These are phyloP conservation scores for Penicillium daleae DNA, from an alignment of 495 filamentous ascomycete species.

Conservation along the genomic window DNA sequence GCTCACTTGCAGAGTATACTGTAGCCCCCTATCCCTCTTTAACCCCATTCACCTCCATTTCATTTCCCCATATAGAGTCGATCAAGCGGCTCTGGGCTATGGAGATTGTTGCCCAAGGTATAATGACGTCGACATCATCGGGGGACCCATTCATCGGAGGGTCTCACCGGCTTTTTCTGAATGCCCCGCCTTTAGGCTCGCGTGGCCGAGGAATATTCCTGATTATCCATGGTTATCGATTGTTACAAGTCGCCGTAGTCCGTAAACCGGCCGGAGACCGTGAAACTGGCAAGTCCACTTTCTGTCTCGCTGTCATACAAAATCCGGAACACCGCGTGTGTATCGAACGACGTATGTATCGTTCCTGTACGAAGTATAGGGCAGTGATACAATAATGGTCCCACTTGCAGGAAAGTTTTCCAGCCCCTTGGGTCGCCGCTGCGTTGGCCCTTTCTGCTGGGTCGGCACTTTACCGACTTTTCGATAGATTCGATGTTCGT, in stretches of 20 bases:
- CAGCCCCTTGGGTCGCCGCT: conserved; percentile 31
- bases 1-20: neutral
- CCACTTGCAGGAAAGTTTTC: conserved; percentile 30
- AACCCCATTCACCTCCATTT: neutral
- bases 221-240: neutral
- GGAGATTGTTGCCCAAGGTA: conserved; percentile 24
- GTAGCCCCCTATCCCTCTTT: neutral
- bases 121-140: conserved; percentile 31
- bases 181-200: conserved; percentile 26
- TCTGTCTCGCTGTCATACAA: conserved; percentile 21
- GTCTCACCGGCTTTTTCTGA: conserved; percentile 36
- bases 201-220: conserved; percentile 19
- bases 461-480: conserved; percentile 37
- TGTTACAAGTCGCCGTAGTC: neutral
- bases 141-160: neutral
- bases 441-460: conserved; percentile 29
- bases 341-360: conserved; percentile 2
- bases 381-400: conserved; percentile 23
- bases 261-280: neutral
- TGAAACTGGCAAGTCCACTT: conserved; percentile 21
- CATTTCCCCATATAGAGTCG: neutral
- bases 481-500: conserved; percentile 28
- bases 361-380: conserved; percentile 14
- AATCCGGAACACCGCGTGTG: conserved; percentile 12
- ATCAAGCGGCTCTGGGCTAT: conserved; percentile 17